phyloP scores from a whole-genome alignment of 495 filamentous ascomycete species.

The Gamarada debralockiae region DNA sequence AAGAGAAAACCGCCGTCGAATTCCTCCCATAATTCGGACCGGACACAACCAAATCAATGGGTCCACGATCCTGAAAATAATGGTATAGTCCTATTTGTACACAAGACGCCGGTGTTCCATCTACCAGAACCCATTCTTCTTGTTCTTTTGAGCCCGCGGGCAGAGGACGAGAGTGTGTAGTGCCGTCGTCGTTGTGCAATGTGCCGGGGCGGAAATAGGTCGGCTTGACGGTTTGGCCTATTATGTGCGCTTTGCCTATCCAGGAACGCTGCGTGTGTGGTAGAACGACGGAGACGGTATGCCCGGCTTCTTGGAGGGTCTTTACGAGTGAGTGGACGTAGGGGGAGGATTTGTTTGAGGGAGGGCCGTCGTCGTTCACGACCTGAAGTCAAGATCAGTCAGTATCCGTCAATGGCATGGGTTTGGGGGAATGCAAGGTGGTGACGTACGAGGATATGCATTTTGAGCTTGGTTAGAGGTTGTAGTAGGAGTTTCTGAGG shows the following conservation, averaged over 20 bases:
- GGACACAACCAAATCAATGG: constrained; percentile 80
- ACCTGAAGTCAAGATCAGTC: constrained; percentile 73
- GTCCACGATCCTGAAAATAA: constrained; percentile 75
- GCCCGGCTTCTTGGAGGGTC: constrained; percentile 71
- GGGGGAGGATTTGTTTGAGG: constrained; percentile 83
- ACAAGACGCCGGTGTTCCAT: constrained; percentile 83
- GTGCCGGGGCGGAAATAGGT: constrained; percentile 80
- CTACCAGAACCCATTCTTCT: constrained; percentile 92
- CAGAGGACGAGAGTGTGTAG: constrained; percentile 52
- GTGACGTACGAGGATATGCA: constrained; percentile 36
- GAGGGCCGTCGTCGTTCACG: constrained; percentile 94
- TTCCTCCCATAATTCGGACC: constrained; percentile 97
- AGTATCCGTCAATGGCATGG: constrained; percentile 50
- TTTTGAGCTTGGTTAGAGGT: constrained; percentile 1
- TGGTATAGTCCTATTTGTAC: constrained; percentile 87
- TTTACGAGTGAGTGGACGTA: constrained; percentile 86
- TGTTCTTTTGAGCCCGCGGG: constrained; percentile 44
- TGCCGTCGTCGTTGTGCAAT: constrained; percentile 62
- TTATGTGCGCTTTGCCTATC: constrained; percentile 96
- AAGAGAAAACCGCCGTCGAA: constrained; percentile 85
- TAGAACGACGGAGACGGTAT: constrained; percentile 82
- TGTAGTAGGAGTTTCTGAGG: no score
- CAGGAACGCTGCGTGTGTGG: constrained; percentile 91
- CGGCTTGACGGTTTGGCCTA: constrained; percentile 78
- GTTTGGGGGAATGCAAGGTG: background rate